Conservation (phyloP, 2,329 filamentous ascomycete genomes). For the Podosphaera leucotricha region DNA sequence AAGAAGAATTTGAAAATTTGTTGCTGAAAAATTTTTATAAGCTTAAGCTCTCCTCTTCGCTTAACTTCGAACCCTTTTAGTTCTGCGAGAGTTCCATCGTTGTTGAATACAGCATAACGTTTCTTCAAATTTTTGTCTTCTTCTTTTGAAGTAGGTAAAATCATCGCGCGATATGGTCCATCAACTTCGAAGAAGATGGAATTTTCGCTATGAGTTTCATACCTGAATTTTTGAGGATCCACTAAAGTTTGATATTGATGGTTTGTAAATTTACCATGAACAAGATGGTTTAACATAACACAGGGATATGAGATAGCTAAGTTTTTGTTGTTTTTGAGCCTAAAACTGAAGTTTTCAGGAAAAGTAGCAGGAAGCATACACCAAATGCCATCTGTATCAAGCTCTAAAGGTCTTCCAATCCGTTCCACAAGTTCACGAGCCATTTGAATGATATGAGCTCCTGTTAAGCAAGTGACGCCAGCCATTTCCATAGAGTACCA, state of each 20-base stretch:
- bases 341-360: constrained; percentile 89
- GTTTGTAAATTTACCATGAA: constrained; percentile 87
- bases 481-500: constrained; percentile 99
- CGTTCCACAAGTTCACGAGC: constrained; percentile 82
- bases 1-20: constrained; percentile 99
- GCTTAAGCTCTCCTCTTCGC: constrained; percentile 86
- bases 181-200: constrained; percentile 99
- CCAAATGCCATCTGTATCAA: constrained; percentile 99
- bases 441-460: constrained; percentile 90
- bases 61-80: constrained; percentile 97
- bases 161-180: constrained; percentile 92
- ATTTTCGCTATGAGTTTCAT: constrained; percentile 95
- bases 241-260: constrained; percentile 85
- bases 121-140: constrained; percentile 99
- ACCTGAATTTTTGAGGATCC: constrained; percentile 60
- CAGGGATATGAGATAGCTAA: constrained; percentile 91
- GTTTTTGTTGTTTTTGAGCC: constrained; percentile 88
- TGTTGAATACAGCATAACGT: constrained; percentile 95
- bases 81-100: constrained; percentile 85
- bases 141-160: constrained; percentile 89
- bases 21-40: constrained; percentile 98
- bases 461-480: constrained; percentile 89
- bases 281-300: constrained; percentile 95
- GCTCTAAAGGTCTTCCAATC: constrained; percentile 72
- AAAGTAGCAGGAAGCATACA: constrained; percentile 94